Evolutionary conservation across 371 early-diverging fungal genomes (phyloP).

Genomic region (Aphelidium insulamus): DNA sequence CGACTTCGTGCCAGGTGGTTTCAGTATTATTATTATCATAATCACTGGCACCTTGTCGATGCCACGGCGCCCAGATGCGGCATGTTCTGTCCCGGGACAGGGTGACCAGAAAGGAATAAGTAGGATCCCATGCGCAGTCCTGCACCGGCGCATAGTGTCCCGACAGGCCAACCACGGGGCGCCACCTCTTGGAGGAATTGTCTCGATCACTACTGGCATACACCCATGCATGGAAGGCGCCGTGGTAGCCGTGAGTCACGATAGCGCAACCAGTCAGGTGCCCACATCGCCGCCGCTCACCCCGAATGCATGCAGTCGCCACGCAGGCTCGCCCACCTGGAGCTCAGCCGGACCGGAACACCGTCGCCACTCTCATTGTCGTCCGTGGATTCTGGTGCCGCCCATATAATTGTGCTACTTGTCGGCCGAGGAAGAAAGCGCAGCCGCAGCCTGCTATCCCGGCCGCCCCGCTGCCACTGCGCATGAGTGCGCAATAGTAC

Average conservation of each 20-base stretch:
- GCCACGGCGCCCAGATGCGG: conserved; percentile 59
- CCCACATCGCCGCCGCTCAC: conserved; percentile 57
- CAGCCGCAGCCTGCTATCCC: conserved; percentile 16
- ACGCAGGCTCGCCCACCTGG: conserved; percentile 78
- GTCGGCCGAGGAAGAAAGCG: conserved; percentile 78
- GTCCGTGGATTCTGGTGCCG: conserved; percentile 13
- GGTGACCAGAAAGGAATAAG: conserved; percentile 34
- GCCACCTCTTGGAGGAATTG: conserved; percentile 3
- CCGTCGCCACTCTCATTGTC: conserved; percentile 60
- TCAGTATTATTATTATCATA: conserved; percentile 5
- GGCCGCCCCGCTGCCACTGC: conserved; percentile 45
- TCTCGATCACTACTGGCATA: conserved; percentile 16
- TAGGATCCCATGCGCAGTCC: conserved; percentile 61
- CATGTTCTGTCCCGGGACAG: conserved; percentile 69
- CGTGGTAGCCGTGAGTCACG: conserved; percentile 60
- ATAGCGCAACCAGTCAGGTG: conserved; percentile 36
- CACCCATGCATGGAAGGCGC: conserved; percentile 73
- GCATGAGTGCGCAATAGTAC: conserved; percentile 85
- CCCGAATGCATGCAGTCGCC: conserved; percentile 53
- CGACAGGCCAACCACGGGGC: conserved; percentile 27
- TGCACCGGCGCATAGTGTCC: conserved; percentile 60
- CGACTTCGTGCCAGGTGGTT: conserved; percentile 73
- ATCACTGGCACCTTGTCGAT: conserved; percentile 3
- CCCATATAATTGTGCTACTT: conserved; percentile 83
- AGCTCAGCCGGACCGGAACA: conserved; percentile 61